Percentiles rank a stretch among this genome's conserved stretches.
Evolutionary conservation across 257 asterid species (phyloP).

Genomic region (Jasminum sambac): DNA sequence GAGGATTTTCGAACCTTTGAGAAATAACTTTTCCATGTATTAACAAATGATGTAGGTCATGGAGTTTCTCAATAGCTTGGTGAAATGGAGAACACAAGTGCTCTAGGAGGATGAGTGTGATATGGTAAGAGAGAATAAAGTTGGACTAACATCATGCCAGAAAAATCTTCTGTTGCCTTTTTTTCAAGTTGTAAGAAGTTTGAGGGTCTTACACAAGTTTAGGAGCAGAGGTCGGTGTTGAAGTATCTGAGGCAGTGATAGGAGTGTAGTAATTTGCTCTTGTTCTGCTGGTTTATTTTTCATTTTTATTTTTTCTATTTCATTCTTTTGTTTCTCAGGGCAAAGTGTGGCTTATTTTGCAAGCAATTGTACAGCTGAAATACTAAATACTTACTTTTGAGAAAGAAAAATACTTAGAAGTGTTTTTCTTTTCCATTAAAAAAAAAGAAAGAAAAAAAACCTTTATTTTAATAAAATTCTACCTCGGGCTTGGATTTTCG

Average conservation of each 20-base stretch:
- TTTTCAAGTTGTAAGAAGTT: too few relatives aligned
- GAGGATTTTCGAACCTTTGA: neutral
- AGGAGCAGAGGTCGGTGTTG: constrained; percentile 57
- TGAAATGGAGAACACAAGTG: constrained; percentile 56
- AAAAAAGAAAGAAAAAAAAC: too few relatives aligned
- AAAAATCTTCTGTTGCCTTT: constrained; percentile 9
- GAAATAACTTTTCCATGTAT: neutral
- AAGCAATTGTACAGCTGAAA: too few relatives aligned
- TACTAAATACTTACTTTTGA: too few relatives aligned
- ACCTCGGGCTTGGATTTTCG: too few relatives aligned
- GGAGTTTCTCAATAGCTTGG: constrained; percentile 80
- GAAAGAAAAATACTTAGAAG: too few relatives aligned
- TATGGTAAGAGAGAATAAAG: constrained; percentile 1
- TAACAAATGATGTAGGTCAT: constrained; percentile 49
- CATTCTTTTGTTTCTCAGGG: neutral
- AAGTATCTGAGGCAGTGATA: constrained; percentile 21
- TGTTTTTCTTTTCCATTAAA: too few relatives aligned
- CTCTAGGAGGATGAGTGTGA: constrained; percentile 23
- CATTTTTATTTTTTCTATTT: constrained; percentile 19
- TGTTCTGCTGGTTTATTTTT: neutral
- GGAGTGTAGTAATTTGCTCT: constrained; percentile 21
- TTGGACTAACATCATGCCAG: constrained; percentile 23
- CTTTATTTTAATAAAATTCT: too few relatives aligned
- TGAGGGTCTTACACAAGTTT: constrained; percentile 23
- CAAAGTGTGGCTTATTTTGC: too few relatives aligned